Conservation (phyloP, 768 basidiomycete genomes). For the Coprinopsis cinerea region DNA sequence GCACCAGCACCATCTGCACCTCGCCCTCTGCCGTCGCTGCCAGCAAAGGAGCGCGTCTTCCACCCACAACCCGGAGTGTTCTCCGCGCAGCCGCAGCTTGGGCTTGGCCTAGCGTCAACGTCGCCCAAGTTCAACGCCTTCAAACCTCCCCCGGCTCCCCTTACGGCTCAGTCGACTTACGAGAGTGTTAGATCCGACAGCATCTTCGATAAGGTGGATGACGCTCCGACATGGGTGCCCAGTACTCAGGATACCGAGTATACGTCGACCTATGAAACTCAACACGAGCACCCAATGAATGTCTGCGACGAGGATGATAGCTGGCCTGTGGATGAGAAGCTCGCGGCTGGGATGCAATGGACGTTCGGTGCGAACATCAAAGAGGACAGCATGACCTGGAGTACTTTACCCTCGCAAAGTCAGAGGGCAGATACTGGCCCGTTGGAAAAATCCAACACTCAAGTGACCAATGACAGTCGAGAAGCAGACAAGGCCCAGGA, state of each 20-base stretch:
- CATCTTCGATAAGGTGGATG: constrained; percentile 44
- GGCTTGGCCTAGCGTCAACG: constrained; percentile 39
- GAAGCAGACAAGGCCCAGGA: constrained; percentile 5
- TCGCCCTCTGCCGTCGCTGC: constrained; percentile 16
- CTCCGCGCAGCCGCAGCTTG: constrained; percentile 38
- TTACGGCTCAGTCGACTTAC: constrained; percentile 49
- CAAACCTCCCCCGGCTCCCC: constrained; percentile 20
- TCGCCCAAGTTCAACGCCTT: constrained; percentile 24
- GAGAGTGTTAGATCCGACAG: constrained; percentile 44
- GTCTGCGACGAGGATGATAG: constrained; percentile 60
- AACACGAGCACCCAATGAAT: constrained; percentile 22
- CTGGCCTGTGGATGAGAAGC: constrained; percentile 68
- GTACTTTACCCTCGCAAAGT: constrained; percentile 57
- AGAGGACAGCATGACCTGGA: constrained; percentile 77
- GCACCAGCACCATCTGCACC: constrained; percentile 30
- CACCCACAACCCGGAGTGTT: constrained; percentile 25
- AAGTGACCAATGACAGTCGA: constrained; percentile 14
- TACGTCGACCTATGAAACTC: constrained; percentile 30
- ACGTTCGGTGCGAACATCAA: constrained; percentile 44
- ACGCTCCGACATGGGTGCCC: constrained; percentile 48
- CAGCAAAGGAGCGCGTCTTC: constrained; percentile 20
- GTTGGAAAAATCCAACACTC: constrained; percentile 14
- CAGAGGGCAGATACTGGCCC: constrained; percentile 38
- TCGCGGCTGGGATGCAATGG: constrained; percentile 54
- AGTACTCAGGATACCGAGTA: constrained; percentile 57